phyloP scores from a whole-genome alignment of 768 basidiomycete genomes.

The Leccinum longicurvipes region DNA sequence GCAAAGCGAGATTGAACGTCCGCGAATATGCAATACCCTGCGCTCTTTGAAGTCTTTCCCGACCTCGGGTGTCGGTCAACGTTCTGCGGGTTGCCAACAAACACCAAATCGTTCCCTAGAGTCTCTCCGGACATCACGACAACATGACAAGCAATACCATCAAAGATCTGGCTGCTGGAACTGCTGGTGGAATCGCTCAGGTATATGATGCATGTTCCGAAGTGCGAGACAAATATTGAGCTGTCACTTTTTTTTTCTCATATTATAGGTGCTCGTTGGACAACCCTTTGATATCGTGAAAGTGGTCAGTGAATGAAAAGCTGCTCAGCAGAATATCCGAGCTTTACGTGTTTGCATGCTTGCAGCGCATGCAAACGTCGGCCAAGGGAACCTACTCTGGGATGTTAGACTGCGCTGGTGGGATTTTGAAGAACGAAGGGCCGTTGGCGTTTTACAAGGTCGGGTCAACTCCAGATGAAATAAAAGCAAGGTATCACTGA shows the following conservation, averaged over 20 bases:
- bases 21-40: constrained; percentile 22
- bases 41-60: neutral
- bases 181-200: constrained; percentile 89
- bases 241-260: constrained; percentile 1
- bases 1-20: constrained; percentile 7
- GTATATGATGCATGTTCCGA: constrained; percentile 33
- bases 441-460: constrained; percentile 96
- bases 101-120: neutral
- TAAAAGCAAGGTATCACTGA: neutral
- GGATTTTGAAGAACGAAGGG: constrained; percentile 87
- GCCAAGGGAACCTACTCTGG: constrained; percentile 85
- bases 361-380: constrained; percentile 90
- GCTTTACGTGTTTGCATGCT: constrained; percentile 12
- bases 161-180: constrained; percentile 88
- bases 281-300: constrained; percentile 98
- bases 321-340: neutral
- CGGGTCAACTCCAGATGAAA: neutral
- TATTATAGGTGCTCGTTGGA: constrained; percentile 72
- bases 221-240: neutral
- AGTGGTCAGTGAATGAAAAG: constrained; percentile 59
- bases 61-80: neutral
- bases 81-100: neutral
- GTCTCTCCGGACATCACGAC: constrained; percentile 8
- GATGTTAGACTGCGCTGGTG: constrained; percentile 87
- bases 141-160: constrained; percentile 51